These are phyloP conservation scores for Remersonia thermophila DNA, from an alignment of 2,329 filamentous ascomycete genomes.

Conservation along the genomic window DNA sequence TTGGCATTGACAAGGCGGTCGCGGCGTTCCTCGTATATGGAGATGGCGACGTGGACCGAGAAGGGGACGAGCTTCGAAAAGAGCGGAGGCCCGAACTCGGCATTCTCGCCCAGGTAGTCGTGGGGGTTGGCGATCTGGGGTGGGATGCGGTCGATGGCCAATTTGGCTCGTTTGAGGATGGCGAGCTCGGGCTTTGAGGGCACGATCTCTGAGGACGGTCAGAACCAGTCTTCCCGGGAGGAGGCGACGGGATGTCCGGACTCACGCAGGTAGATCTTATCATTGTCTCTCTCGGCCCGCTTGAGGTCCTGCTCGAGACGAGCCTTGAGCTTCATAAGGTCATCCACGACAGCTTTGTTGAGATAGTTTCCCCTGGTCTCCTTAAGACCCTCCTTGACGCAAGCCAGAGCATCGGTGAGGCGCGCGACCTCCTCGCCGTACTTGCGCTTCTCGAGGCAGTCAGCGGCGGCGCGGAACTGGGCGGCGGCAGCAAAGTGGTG, in stretches of 20 bases:
- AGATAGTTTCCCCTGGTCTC: slow-evolving; percentile 63
- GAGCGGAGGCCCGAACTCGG: slow-evolving; percentile 69
- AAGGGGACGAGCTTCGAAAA: slow-evolving; percentile 92
- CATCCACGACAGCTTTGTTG: slow-evolving; percentile 67
- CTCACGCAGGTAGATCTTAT: slow-evolving; percentile 78
- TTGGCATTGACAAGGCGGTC: slow-evolving; percentile 83
- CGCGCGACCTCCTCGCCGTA: slow-evolving; percentile 94
- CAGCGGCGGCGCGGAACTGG: slow-evolving; percentile 81
- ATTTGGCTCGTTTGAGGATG: slow-evolving; percentile 72
- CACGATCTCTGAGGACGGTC: slow-evolving; percentile 54
- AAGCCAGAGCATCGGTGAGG: slow-evolving; percentile 67
- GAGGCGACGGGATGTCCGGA: slow-evolving; percentile 5
- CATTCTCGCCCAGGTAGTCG: slow-evolving; percentile 65
- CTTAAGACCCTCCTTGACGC: slow-evolving; percentile 75
- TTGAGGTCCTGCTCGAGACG: slow-evolving; percentile 80
- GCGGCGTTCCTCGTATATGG: slow-evolving; percentile 84
- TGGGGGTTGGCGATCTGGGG: slow-evolving; percentile 72
- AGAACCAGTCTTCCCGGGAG: too few species aligned
- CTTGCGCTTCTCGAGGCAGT: slow-evolving; percentile 83
- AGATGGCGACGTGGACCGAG: slow-evolving; percentile 86
- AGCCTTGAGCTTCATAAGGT: slow-evolving; percentile 71
- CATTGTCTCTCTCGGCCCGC: slow-evolving; percentile 89
- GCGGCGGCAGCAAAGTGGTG: slow-evolving; percentile 94
- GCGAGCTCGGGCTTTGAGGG: slow-evolving; percentile 82
- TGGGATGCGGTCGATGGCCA: slow-evolving; percentile 71